These are phyloP conservation scores for Mollisia scopiformis DNA, from an alignment of 2,329 filamentous ascomycete genomes.

Conservation along the genomic window DNA sequence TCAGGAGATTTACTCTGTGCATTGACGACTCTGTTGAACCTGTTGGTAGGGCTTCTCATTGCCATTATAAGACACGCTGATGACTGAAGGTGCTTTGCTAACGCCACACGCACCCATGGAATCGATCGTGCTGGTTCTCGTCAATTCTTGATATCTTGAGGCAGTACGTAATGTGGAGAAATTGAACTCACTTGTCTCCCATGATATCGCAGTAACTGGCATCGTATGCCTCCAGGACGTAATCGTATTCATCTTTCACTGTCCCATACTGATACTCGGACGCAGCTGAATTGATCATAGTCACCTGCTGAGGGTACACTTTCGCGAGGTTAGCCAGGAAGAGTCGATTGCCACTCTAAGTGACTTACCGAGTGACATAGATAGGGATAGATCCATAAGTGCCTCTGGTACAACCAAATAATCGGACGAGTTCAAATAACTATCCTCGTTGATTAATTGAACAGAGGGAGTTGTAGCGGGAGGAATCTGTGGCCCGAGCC, in stretches of 20 bases:
- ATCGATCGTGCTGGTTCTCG: neutral
- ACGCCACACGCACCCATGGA: neutral
- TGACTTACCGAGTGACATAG: neutral
- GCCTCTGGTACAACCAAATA: neutral
- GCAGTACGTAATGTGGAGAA: neutral
- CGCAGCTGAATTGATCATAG: neutral
- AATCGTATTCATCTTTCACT: neutral
- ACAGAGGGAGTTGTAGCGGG: neutral
- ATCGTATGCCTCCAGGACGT: neutral
- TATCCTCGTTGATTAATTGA: neutral
- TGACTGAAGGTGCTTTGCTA: neutral
- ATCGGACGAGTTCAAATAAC: neutral
- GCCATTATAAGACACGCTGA: neutral
- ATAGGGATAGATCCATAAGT: neutral
- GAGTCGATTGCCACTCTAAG: neutral
- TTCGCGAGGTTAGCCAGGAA: neutral
- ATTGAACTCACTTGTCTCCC: neutral
- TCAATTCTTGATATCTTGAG: neutral
- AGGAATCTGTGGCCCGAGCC: neutral
- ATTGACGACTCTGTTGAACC: neutral
- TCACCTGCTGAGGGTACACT: neutral
- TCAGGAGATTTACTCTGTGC: constrained; percentile 6
- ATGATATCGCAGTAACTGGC: neutral
- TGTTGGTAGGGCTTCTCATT: neutral
- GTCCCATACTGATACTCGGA: neutral